Evolutionary conservation across 2,329 filamentous ascomycete species (phyloP).

Genomic region (Penicillium sp.): DNA sequence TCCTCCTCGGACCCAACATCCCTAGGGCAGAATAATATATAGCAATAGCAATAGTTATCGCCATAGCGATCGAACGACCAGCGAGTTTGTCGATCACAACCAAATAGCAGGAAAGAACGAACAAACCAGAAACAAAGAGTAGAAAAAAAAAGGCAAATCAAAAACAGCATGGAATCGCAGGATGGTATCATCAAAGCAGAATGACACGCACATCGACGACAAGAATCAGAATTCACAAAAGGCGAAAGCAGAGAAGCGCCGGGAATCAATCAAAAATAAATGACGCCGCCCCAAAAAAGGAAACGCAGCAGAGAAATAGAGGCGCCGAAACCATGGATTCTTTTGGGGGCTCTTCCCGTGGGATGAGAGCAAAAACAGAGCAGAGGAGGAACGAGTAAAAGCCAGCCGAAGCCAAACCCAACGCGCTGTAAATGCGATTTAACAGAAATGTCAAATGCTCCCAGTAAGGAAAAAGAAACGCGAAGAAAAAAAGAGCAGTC

Average conservation of each 20-base stretch:
- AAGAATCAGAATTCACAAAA: constrained; percentile 11
- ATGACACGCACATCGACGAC: constrained; percentile 32
- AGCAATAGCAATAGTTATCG: background rate
- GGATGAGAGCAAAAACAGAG: constrained; percentile 22
- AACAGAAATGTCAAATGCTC: constrained; percentile 29
- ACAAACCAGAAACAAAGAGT: constrained; percentile 5
- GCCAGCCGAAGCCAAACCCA: constrained; percentile 36
- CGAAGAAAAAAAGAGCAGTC: constrained; percentile 2
- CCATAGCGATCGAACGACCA: background rate
- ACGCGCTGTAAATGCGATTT: constrained; percentile 42
- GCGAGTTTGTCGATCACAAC: too few species aligned
- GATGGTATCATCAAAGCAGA: constrained; percentile 45
- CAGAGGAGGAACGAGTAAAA: constrained; percentile 29
- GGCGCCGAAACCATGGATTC: constrained; percentile 27
- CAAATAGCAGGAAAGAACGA: background rate
- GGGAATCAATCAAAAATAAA: constrained; percentile 20
- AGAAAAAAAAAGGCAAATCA: background rate
- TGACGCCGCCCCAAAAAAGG: constrained; percentile 32
- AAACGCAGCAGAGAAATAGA: constrained; percentile 25
- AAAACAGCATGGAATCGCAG: constrained; percentile 25
- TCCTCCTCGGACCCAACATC: constrained; percentile 18
- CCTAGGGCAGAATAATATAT: background rate
- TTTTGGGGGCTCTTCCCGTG: constrained; percentile 14
- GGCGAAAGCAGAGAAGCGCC: constrained; percentile 30
- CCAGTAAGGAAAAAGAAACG: constrained; percentile 12